Evolutionary conservation across 306 rosid species (phyloP), one percentile per base, ranked within the genome.

Genomic region (Lathyrus aphaca): DNA sequence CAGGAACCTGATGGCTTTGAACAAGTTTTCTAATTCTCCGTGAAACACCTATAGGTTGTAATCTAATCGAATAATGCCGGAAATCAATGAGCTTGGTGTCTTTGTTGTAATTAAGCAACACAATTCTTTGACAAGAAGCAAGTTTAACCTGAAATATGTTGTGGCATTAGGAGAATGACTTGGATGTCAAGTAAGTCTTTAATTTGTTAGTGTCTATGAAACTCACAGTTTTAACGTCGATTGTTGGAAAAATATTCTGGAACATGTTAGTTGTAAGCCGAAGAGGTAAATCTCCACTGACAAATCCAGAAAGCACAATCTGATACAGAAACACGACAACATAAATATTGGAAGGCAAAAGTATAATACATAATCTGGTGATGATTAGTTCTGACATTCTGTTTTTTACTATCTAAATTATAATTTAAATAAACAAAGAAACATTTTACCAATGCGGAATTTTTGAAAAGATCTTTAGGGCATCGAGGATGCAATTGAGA

Each of bases 301-400:
- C 88, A 73, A 95, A 95, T 76, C 97, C 96, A 42, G 99, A 95
- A 74, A 95, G 97, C 64, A 89, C 96, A 79, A 91, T 87, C 99
- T 95, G 87, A 48, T 64, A 81, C 62, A 67, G 60, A 66, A 54
- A 50, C 46, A 17, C 15, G 6, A 15, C 67, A 44, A 40, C 49
- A 50, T 50, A 14, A 75, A 19, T 62, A 61, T 18, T 45, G 65
- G 73, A 40, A 3, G 15, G 48, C 15, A 21, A 50, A 23, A 53
- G 3, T 23, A 21, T 4, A 23, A 32, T 11, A 64, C 54, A 60
- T 12, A 38, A 61, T n/a, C 51, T 9, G 25, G 25, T 23, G 25
- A 25, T 25, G 29, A 25, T 25, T 25, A 3, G 29, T 4, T 25
- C 29, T 25, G 13, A 45, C 43, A 64, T 55, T 69, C 15, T 35